These are phyloP conservation scores for Penicillium nucicola DNA, from an alignment of 495 filamentous ascomycete species.

Conservation along the genomic window DNA sequence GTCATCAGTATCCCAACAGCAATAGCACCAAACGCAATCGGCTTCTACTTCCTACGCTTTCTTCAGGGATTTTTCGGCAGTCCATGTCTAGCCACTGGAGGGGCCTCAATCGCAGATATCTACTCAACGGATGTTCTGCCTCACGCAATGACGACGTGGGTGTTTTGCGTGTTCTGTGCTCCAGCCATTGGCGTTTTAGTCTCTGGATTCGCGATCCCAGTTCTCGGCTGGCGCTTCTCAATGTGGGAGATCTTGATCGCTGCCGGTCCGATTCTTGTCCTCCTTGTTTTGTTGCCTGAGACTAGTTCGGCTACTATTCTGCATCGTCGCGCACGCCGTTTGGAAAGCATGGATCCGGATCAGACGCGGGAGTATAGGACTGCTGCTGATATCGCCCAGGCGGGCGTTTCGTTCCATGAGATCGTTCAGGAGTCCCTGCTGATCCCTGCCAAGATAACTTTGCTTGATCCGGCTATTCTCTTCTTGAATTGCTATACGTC, in stretches of 20 bases:
- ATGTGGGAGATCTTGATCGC: slow-evolving; percentile 46
- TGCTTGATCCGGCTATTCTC: slow-evolving; percentile 46
- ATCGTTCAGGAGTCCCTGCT: slow-evolving; percentile 6
- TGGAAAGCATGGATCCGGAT: slow-evolving; percentile 27
- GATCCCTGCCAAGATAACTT: slow-evolving; percentile 11
- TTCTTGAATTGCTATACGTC: slow-evolving; percentile 47
- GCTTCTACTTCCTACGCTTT: slow-evolving; percentile 41
- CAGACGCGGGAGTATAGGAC: slow-evolving; percentile 11
- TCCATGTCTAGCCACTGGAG: slow-evolving; percentile 44
- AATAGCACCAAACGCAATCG: slow-evolving; percentile 14
- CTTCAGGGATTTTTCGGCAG: slow-evolving; percentile 51
- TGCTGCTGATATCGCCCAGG: slow-evolving; percentile 30
- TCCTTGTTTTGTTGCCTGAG: slow-evolving; percentile 51
- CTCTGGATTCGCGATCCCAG: slow-evolving; percentile 35
- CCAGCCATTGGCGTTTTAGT: slow-evolving; percentile 39
- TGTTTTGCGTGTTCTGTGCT: slow-evolving; percentile 24
- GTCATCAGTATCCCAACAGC: slow-evolving; percentile 44
- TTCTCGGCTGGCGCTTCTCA: slow-evolving; percentile 40
- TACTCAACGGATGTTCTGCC: slow-evolving; percentile 4
- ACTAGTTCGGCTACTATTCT: slow-evolving; percentile 51
- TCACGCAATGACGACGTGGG: slow-evolving; percentile 24
- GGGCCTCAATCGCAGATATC: slow-evolving; percentile 27
- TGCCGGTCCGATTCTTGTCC: slow-evolving; percentile 39
- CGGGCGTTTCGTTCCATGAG: slow-evolving; percentile 19
- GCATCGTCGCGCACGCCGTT: slow-evolving; percentile 45